Evolutionary conservation across 2,329 filamentous ascomycete species (phyloP), one percentile per base, ranked within the genome.

Genomic region (Teratosphaeria viscida): DNA sequence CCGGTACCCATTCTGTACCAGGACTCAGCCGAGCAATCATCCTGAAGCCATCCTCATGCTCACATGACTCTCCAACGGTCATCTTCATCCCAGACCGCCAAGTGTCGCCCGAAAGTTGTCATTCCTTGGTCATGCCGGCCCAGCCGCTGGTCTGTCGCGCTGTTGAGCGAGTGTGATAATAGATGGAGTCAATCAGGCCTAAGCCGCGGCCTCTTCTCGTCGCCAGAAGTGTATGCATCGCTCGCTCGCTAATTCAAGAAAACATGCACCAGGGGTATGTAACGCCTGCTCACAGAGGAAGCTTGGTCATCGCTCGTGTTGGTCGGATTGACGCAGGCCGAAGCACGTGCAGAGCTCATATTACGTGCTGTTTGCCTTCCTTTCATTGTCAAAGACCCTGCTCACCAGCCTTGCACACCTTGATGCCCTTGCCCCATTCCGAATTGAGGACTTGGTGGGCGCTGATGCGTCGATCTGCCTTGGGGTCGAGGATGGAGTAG

Each of bases 401-500:
- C 76, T 97, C 90, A 66, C 92, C 94, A 62, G 94, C 92, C 76
- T 92, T 94, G 79, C 94, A 99, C 60, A 97, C 82, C 77, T 92
- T 95, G 76, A 97, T 96, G 75, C 96, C 92, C 67, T 94, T 89
- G 66, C 94, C 91, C 94, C 94, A 99, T 78, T 99, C 94, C 4
- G 92, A 97, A 76, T 96, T 96, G 70, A 99, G 85, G 60, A 97
- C 90, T 77, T 99, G 94, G 49, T 92, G 92, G 60, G 94, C 92
- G 34, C 91, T 96, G 72, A 99, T 92, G 67, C 94, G 90, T 64
- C 94, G 88, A 60, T 84, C 84, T 29, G 94, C 91, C 73, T 96
- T 96, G 34, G 94, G 94, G 71, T 99, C 94, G 54, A 99, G 82
- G 65, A 99, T 96, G 26, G 92, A 97, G 77, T 99, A 99, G 72